phyloP scores from a whole-genome alignment of 208 protist genomes.

The Herpetomonas tarakana region DNA sequence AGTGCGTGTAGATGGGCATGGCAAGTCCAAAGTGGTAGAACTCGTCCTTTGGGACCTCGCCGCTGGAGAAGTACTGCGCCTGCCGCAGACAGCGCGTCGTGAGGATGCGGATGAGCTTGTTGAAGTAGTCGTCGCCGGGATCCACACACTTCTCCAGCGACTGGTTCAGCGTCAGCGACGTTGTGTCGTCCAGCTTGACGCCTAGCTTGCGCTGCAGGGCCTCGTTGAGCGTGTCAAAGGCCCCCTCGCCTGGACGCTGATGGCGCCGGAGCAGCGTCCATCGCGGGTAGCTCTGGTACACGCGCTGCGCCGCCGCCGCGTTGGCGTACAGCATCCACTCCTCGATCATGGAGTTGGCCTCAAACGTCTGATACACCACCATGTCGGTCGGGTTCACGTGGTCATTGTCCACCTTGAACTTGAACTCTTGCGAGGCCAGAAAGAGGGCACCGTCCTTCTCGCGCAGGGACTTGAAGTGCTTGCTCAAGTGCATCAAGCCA shows the following conservation, averaged over 20 bases:
- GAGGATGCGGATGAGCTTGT: slow-evolving; percentile 89
- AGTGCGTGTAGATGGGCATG: slow-evolving; percentile 95
- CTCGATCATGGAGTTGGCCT: slow-evolving; percentile 95
- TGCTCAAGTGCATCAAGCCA: slow-evolving; percentile 69
- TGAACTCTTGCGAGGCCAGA: slow-evolving; percentile 88
- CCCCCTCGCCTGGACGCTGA: slow-evolving; percentile 75
- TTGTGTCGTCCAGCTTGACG: slow-evolving; percentile 74
- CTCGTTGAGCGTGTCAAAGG: slow-evolving; percentile 85
- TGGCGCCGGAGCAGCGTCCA: slow-evolving; percentile 90
- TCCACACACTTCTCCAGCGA: slow-evolving; percentile 83
- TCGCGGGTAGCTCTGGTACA: slow-evolving; percentile 75
- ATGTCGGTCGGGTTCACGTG: slow-evolving; percentile 89
- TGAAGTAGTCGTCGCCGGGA: slow-evolving; percentile 84
- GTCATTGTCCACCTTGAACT: slow-evolving; percentile 89
- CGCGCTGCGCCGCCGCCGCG: slow-evolving; percentile 79
- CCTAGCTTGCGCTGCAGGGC: slow-evolving; percentile 57
- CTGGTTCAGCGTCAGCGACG: slow-evolving; percentile 77
- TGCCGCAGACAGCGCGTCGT: slow-evolving; percentile 91
- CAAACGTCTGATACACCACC: slow-evolving; percentile 87
- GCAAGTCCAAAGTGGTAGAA: slow-evolving; percentile 94
- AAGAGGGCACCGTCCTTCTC: slow-evolving; percentile 86
- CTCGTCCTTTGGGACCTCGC: slow-evolving; percentile 71
- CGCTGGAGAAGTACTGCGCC: slow-evolving; percentile 93
- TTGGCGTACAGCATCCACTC: slow-evolving; percentile 98
- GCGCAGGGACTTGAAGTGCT: slow-evolving; percentile 79